Base-by-base conservation (phyloP, 2,329 filamentous ascomycete species). In the Lomentospora prolificans region DNA sequence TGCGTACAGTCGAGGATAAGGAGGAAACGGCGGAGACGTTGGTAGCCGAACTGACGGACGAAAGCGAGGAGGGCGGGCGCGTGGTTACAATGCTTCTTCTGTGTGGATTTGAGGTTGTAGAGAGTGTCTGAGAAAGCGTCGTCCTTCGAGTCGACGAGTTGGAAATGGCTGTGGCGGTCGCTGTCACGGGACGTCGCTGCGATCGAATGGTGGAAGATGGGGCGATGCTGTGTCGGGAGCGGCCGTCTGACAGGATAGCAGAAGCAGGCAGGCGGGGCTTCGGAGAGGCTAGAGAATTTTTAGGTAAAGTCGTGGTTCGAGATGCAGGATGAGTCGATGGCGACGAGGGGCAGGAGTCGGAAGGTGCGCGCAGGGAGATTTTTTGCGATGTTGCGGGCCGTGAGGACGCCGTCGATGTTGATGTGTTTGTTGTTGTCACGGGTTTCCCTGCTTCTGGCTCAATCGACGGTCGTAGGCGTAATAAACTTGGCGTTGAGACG, bases 341-440 rank as follows among this genome's bases (percentile, higher is more conserved):
- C 48, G n/a, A 22, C 10, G 24, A n/a, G 24, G 48, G 17, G 30
- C 12, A 28, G 48, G 25, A 51, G 7, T n/a, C 39, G 44, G 44
- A 22, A 10, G 22, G 44, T 25, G 44, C 17, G 22, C 22, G 44
- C 10, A 48, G 44, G 36, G 36, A 41, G 19, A 41, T n/a, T n/a
- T n/a, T n/a, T 25, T 46, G 50, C 30, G 44, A 46, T 31, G 48
- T 51, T 51, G 57, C 36, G 33, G 54, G 25, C 31, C 53, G 46
- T 50, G 58, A 17, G 48, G 57, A 48, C 12, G 55, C 24, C 25
- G 57, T 48, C 46, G 56, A 50, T 50, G 58, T 52, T 31, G 52
- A 48, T 52, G 56, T 58, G 24, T 57, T 50, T 46, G 50, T 53
- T 36, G 52, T 51, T 55, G 52, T 36, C 24, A 8, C 14, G 12